These are phyloP conservation scores for Euphorbia schlechtendalii DNA, from an alignment of 441 rosid genomes.

Conservation along the genomic window DNA sequence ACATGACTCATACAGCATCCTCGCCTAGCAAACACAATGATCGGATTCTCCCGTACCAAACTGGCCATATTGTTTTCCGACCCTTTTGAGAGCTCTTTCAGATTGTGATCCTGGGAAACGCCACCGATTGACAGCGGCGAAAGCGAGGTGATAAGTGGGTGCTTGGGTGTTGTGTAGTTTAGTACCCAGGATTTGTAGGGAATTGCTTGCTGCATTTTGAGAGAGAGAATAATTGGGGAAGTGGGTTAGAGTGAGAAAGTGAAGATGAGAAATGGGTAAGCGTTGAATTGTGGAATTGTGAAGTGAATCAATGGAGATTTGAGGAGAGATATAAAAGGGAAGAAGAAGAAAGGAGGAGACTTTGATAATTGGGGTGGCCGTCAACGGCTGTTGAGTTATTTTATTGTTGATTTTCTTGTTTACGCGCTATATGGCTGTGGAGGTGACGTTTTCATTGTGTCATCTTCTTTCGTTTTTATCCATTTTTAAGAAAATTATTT, in stretches of 20 bases:
- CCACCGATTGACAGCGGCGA: neutral
- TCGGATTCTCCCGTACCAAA: slow-evolving; percentile 63
- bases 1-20: slow-evolving; percentile 96
- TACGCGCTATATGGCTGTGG: slow-evolving; percentile 19
- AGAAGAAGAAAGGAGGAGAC: neutral
- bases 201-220: slow-evolving; percentile 65
- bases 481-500: neutral
- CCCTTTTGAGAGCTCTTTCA: slow-evolving; percentile 10
- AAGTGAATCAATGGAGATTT: neutral
- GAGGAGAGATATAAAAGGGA: neutral
- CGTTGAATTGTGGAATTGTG: neutral
- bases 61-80: slow-evolving; percentile 20
- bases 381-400: slow-evolving; percentile 35
- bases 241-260: neutral
- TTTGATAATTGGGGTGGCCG: slow-evolving; percentile 18
- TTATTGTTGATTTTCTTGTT: slow-evolving; percentile 18
- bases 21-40: slow-evolving; percentile 57
- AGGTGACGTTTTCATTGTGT: slow-evolving; percentile 25
- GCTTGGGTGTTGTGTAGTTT: slow-evolving; percentile 18
- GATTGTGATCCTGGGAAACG: neutral
- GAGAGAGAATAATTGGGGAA: neutral
- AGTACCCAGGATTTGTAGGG: slow-evolving; percentile 51
- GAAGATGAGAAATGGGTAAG: neutral
- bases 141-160: slow-evolving; percentile 1
- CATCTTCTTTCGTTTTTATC: neutral